phyloP scores from a whole-genome alignment of 352 stramenopile genomes.

The Phytopythium ostracodes region DNA sequence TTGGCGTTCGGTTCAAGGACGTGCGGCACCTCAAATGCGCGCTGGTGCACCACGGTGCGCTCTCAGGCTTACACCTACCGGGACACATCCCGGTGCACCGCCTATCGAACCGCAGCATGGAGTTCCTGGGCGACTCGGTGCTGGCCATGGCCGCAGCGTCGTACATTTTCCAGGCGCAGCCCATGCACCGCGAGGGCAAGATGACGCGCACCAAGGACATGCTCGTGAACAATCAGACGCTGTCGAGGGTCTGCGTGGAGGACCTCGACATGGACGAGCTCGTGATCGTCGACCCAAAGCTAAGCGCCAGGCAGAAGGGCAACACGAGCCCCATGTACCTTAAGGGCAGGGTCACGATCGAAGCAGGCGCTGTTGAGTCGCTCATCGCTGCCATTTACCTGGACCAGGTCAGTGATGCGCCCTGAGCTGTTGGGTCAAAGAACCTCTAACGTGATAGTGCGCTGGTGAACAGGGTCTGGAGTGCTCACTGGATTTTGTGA shows the following conservation, averaged over 20 bases:
- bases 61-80: constrained; percentile 23
- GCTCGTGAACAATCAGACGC: constrained; percentile 56
- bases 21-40: constrained; percentile 40
- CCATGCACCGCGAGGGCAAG: constrained; percentile 47
- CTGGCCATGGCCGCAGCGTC: constrained; percentile 39
- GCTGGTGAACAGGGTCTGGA: constrained; percentile 26
- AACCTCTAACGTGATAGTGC: background rate
- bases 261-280: constrained; percentile 37
- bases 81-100: constrained; percentile 27
- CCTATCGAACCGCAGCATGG: constrained; percentile 54
- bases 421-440: background rate
- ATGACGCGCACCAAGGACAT: constrained; percentile 41
- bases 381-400: constrained; percentile 51
- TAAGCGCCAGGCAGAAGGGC: constrained; percentile 14
- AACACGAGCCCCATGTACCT: constrained; percentile 13
- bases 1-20: constrained; percentile 42
- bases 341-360: constrained; percentile 44
- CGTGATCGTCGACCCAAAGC: constrained; percentile 32
- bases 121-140: constrained; percentile 57
- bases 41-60: constrained; percentile 47
- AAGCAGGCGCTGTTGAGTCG: constrained; percentile 51
- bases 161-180: constrained; percentile 55
- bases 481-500: constrained; percentile 39
- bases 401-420: constrained; percentile 27
- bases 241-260: constrained; percentile 47